Conservation (phyloP, 2,329 filamentous ascomycete species). For the Chaetomiaceae sp. region DNA sequence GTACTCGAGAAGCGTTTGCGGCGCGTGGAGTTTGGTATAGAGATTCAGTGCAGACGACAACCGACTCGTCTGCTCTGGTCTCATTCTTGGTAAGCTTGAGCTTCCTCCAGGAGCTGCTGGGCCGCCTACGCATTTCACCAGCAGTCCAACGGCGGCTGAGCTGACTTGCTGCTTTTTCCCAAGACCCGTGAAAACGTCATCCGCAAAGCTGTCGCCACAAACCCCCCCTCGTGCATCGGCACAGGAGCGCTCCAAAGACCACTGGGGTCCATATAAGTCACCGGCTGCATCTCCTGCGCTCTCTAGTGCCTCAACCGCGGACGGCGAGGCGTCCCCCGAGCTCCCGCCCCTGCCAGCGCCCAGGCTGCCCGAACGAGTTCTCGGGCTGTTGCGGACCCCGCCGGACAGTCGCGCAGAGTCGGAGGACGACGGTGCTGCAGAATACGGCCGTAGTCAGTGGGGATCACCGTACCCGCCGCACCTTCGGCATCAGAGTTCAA, state of each 20-base stretch:
- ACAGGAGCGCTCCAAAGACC: slow-evolving; percentile 51
- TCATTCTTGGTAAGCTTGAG: slow-evolving; percentile 44
- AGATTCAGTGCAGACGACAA: slow-evolving; percentile 59
- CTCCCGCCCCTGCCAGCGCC: slow-evolving; percentile 57
- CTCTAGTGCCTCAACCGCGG: slow-evolving; percentile 58
- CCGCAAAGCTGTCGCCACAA: slow-evolving; percentile 44
- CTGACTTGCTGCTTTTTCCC: slow-evolving; percentile 10
- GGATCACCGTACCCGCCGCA: slow-evolving; percentile 78
- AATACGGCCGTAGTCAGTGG: slow-evolving; percentile 74
- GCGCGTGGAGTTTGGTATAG: slow-evolving; percentile 27
- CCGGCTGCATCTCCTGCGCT: slow-evolving; percentile 52
- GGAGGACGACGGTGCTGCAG: slow-evolving; percentile 34
- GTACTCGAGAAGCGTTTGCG: slow-evolving; percentile 1
- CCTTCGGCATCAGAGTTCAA: slow-evolving; percentile 49
- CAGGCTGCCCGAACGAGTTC: slow-evolving; percentile 52
- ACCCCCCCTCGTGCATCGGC: slow-evolving; percentile 57
- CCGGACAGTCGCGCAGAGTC: slow-evolving; percentile 35
- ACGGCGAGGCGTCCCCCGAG: slow-evolving; percentile 54
- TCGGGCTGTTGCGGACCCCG: slow-evolving; percentile 53
- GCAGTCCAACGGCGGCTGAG: not conserved
- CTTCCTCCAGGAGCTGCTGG: slow-evolving; percentile 2
- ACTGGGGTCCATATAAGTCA: slow-evolving; percentile 31
- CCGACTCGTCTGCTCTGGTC: slow-evolving; percentile 60
- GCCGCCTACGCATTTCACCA: slow-evolving; percentile 14
- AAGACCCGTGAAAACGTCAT: slow-evolving; percentile 53